phyloP scores from a whole-genome alignment of 495 filamentous ascomycete genomes.

The Lophium mytilinum region DNA sequence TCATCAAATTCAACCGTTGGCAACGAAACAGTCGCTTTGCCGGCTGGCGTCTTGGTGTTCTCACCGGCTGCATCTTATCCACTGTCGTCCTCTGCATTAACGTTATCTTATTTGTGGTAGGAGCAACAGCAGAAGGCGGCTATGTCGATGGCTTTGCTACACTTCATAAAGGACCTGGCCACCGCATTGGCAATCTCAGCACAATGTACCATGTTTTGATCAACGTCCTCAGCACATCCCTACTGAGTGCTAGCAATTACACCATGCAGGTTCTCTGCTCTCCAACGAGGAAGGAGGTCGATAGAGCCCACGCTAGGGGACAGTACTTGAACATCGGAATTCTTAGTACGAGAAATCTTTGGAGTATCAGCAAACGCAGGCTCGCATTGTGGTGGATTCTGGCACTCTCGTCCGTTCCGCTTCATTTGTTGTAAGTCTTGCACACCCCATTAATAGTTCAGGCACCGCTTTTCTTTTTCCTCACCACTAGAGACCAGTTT shows the following conservation, averaged over 20 bases:
- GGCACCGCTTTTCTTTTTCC: too few relatives aligned
- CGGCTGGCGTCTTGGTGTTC: neutral
- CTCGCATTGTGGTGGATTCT: neutral
- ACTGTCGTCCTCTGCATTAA: neutral
- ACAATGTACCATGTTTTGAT: neutral
- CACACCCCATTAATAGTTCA: too few relatives aligned
- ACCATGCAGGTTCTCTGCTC: slow-evolving; percentile 2
- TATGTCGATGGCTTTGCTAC: neutral
- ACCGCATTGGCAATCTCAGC: neutral
- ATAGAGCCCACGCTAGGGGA: neutral
- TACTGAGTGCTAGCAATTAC: slow-evolving; percentile 3
- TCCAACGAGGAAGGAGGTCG: neutral
- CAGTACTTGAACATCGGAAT: neutral
- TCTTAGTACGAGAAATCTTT: neutral
- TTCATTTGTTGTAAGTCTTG: neutral
- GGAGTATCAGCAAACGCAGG: neutral
- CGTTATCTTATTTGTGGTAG: neutral
- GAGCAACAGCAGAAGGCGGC: neutral
- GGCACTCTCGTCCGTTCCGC: neutral
- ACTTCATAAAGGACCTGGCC: neutral
- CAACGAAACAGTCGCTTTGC: neutral
- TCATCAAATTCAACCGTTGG: neutral
- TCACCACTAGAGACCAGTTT: too few relatives aligned
- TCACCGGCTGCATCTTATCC: neutral
- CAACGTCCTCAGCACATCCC: neutral